Conservation (phyloP, 2,329 filamentous ascomycete genomes). For the Tympanopsis confertula region DNA sequence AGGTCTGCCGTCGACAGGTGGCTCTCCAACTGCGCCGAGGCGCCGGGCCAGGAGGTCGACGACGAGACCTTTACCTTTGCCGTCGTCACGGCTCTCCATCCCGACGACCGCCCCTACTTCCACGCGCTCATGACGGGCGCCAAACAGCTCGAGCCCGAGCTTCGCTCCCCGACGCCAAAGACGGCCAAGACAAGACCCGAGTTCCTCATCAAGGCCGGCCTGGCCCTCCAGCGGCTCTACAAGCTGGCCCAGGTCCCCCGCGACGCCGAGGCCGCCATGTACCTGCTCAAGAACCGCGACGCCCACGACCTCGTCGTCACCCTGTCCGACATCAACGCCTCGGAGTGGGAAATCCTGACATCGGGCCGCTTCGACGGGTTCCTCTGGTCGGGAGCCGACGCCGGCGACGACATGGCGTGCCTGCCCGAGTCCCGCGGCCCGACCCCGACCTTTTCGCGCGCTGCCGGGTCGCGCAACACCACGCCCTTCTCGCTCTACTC, state of each 20-base stretch:
- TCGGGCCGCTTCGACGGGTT: slow-evolving; percentile 59
- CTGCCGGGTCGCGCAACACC: background rate
- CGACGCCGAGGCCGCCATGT: slow-evolving; percentile 52
- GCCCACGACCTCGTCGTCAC: slow-evolving; percentile 53
- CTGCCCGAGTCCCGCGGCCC: slow-evolving; percentile 20
- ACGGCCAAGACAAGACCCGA: too few species aligned
- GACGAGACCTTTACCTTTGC: slow-evolving; percentile 57
- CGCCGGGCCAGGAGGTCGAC: slow-evolving; percentile 49
- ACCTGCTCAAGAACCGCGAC: slow-evolving; percentile 44
- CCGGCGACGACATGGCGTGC: slow-evolving; percentile 14
- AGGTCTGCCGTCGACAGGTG: slow-evolving; percentile 53
- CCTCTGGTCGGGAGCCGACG: slow-evolving; percentile 50
- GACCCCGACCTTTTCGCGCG: slow-evolving; percentile 27
- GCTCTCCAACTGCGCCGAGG: slow-evolving; percentile 40
- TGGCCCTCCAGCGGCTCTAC: slow-evolving; percentile 52
- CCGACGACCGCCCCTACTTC: slow-evolving; percentile 42
- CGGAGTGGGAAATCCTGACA: slow-evolving; percentile 56
- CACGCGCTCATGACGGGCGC: slow-evolving; percentile 35
- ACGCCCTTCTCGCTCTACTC: background rate
- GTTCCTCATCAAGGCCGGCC: slow-evolving; percentile 35
- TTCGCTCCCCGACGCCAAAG: too few species aligned
- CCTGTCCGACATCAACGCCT: slow-evolving; percentile 47
- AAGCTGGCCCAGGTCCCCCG: slow-evolving; percentile 41
- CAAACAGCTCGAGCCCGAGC: background rate
- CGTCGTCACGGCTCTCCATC: slow-evolving; percentile 49